These are phyloP conservation scores for Fusarium anguioides DNA, from an alignment of 2,329 filamentous ascomycete species.

Conservation along the genomic window DNA sequence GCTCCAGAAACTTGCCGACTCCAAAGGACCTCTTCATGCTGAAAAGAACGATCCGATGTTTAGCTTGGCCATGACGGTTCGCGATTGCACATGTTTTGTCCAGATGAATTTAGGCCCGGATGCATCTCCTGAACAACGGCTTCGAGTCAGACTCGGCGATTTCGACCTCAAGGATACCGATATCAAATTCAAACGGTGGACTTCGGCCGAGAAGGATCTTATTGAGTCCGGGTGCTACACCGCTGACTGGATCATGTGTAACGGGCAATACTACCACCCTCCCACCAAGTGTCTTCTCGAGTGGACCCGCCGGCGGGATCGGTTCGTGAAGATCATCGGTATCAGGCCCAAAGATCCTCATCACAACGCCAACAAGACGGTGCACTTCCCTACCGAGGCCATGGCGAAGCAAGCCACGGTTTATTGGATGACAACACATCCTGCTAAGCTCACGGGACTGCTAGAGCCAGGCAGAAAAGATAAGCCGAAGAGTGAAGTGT, in stretches of 20 bases:
- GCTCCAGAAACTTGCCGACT: slow-evolving; percentile 57
- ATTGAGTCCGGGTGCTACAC: slow-evolving; percentile 77
- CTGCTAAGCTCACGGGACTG: slow-evolving; percentile 38
- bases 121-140: slow-evolving; percentile 38
- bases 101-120: slow-evolving; percentile 58
- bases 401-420: slow-evolving; percentile 26
- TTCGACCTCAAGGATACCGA: slow-evolving; percentile 79
- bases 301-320: slow-evolving; percentile 37
- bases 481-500: slow-evolving; percentile 38
- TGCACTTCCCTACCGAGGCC: slow-evolving; percentile 24
- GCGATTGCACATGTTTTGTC: slow-evolving; percentile 82
- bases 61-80: slow-evolving; percentile 79
- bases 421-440: slow-evolving; percentile 35
- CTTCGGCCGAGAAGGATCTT: slow-evolving; percentile 68
- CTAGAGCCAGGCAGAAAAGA: slow-evolving; percentile 42
- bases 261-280: slow-evolving; percentile 49
- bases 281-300: slow-evolving; percentile 53
- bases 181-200: slow-evolving; percentile 77
- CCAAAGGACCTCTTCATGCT: slow-evolving; percentile 56
- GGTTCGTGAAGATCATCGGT: slow-evolving; percentile 38
- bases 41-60: slow-evolving; percentile 60
- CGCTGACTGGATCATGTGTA: slow-evolving; percentile 53
- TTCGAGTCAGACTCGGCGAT: slow-evolving; percentile 75
- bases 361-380: slow-evolving; percentile 17
- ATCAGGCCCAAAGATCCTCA: slow-evolving; percentile 34